Evolutionary conservation across 495 filamentous ascomycete genomes (phyloP).

Genomic region (Neurospora tetrasperma): DNA sequence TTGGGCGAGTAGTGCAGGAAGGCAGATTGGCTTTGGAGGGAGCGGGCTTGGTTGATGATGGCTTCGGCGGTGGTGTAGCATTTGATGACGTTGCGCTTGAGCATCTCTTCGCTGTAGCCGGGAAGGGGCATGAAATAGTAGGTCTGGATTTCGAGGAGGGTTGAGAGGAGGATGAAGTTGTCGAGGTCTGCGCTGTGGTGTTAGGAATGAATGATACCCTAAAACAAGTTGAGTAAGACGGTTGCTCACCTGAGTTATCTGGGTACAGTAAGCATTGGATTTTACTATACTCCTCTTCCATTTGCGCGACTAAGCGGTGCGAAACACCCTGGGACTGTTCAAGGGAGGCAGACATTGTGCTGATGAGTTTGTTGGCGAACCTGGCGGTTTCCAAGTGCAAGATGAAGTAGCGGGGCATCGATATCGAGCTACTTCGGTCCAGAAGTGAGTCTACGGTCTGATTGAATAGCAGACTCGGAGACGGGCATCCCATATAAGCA

Average conservation of each 20-base stretch:
- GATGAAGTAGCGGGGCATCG: slow-evolving; percentile 29
- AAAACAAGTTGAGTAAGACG: background rate
- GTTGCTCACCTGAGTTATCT: slow-evolving; percentile 27
- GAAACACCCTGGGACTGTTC: slow-evolving; percentile 33
- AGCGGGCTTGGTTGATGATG: slow-evolving; percentile 20
- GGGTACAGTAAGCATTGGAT: slow-evolving; percentile 30
- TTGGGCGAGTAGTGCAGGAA: slow-evolving; percentile 32
- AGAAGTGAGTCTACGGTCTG: slow-evolving; percentile 30
- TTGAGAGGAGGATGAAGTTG: slow-evolving; percentile 29
- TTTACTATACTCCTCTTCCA: slow-evolving; percentile 35
- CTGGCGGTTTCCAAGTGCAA: slow-evolving; percentile 33
- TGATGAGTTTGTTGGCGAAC: slow-evolving; percentile 29
- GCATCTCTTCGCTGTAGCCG: slow-evolving; percentile 21
- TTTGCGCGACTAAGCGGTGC: slow-evolving; percentile 27
- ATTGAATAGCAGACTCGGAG: slow-evolving; percentile 30
- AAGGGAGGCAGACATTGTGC: slow-evolving; percentile 29
- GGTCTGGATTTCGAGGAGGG: slow-evolving; percentile 34
- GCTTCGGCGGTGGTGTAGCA: slow-evolving; percentile 30
- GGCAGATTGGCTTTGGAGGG: slow-evolving; percentile 20
- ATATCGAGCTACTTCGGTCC: slow-evolving; percentile 25
- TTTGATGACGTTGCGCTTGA: slow-evolving; percentile 31
- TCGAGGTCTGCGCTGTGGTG: slow-evolving; percentile 23
- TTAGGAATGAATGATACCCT: background rate
- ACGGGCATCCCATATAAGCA: slow-evolving; percentile 29
- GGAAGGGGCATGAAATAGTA: slow-evolving; percentile 37